Percentiles rank a stretch among this genome's conserved stretches.
Evolutionary conservation across 2,329 filamentous ascomycete genomes (phyloP).

Genomic region (Xylogone sp.): DNA sequence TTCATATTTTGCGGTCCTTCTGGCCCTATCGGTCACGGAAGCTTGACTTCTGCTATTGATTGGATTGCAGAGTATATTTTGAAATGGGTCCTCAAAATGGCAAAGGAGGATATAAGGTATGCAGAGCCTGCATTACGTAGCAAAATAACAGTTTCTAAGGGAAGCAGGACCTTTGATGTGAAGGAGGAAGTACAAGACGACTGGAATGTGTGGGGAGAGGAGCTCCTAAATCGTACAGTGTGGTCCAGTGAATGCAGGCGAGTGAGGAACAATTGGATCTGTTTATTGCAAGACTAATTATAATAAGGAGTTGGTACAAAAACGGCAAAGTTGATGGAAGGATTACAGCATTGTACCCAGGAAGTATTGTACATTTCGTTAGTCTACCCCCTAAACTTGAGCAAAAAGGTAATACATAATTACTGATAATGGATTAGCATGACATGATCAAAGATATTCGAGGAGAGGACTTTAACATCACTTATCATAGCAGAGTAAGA

Average conservation of each 20-base stretch:
- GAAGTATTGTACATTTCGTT: slow-evolving; percentile 42
- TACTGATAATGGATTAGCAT: slow-evolving; percentile 4
- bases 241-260: slow-evolving; percentile 37
- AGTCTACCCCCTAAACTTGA: background rate
- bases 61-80: slow-evolving; percentile 31
- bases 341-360: slow-evolving; percentile 37
- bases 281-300: background rate
- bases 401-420: background rate
- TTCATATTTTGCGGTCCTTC: slow-evolving; percentile 5
- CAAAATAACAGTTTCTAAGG: background rate
- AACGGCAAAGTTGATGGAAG: slow-evolving; percentile 35
- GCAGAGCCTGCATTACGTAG: slow-evolving; percentile 27
- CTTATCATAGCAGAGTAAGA: background rate
- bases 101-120: slow-evolving; percentile 29
- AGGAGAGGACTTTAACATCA: slow-evolving; percentile 2
- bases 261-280: background rate
- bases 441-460: slow-evolving; percentile 15
- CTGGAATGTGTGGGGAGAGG: slow-evolving; percentile 42
- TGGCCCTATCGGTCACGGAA: slow-evolving; percentile 7
- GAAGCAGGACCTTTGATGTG: slow-evolving; percentile 22
- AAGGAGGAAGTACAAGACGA: slow-evolving; percentile 41
- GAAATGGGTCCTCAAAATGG: slow-evolving; percentile 28
- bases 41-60: slow-evolving; percentile 19
- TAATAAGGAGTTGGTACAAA: slow-evolving; percentile 43
- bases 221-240: slow-evolving; percentile 48